Percentiles rank a stretch among this genome's conserved stretches.
phyloP scores from a whole-genome alignment of 2,329 filamentous ascomycete species.

The Zasmidium cellare region DNA sequence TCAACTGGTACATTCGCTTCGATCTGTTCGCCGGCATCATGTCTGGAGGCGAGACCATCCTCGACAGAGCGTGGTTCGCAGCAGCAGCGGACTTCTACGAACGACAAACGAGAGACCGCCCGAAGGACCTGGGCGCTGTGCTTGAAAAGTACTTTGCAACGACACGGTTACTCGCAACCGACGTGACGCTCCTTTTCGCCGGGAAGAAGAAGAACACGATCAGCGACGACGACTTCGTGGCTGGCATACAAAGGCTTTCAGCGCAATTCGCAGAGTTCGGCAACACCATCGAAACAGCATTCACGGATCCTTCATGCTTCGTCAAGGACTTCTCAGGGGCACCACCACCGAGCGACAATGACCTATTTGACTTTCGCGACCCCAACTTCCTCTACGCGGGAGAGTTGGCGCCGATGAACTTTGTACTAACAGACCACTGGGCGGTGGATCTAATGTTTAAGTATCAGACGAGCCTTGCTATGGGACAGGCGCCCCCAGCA shows the following conservation, averaged over 20 bases:
- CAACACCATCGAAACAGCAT: constrained; percentile 58
- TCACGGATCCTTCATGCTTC: constrained; percentile 62
- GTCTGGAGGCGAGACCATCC: constrained; percentile 71
- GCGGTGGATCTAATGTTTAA: constrained; percentile 78
- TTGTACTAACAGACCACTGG: constrained; percentile 74
- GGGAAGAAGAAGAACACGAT: constrained; percentile 66
- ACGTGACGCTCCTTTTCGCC: constrained; percentile 77
- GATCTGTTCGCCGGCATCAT: constrained; percentile 83
- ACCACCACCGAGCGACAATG: constrained; percentile 50
- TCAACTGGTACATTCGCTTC: constrained; percentile 89
- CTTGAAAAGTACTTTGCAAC: constrained; percentile 63
- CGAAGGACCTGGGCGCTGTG: constrained; percentile 64
- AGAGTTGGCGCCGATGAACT: constrained; percentile 72
- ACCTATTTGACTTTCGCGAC: constrained; percentile 73
- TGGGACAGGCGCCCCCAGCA: constrained; percentile 48
- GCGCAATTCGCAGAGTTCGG: constrained; percentile 52
- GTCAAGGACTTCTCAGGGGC: constrained; percentile 64
- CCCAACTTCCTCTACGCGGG: constrained; percentile 69
- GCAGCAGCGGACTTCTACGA: constrained; percentile 63
- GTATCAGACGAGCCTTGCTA: constrained; percentile 64
- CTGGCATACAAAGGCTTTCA: constrained; percentile 52
- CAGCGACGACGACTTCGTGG: constrained; percentile 63
- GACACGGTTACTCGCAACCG: constrained; percentile 72
- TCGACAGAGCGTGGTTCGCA: constrained; percentile 78
- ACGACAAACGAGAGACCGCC: constrained; percentile 59